phyloP scores from a whole-genome alignment of 2,329 filamentous ascomycete genomes.

The Escovopsis sp. region DNA sequence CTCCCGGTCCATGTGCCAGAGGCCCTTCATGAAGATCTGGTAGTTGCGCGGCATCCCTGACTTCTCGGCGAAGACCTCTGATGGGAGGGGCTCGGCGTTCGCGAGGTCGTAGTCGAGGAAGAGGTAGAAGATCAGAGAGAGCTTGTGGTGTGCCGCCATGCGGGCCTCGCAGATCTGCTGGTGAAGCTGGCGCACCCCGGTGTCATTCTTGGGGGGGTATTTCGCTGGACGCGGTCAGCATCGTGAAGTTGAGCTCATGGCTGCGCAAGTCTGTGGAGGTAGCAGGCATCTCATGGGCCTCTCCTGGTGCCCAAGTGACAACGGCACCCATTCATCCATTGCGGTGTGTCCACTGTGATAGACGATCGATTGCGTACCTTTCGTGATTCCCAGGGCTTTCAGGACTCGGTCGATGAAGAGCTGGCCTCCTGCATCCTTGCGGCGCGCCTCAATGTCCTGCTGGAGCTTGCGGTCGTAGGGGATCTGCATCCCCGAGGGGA shows the following conservation, averaged over 20 bases:
- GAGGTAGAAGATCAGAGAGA: conserved; percentile 71
- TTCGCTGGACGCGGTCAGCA: no score
- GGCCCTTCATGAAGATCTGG: conserved; percentile 63
- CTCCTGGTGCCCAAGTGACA: no score
- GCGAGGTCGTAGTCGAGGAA: conserved; percentile 55
- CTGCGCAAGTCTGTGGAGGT: no score
- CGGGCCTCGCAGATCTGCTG: conserved; percentile 48
- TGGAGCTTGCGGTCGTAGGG: conserved; percentile 46
- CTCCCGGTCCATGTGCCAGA: conserved; percentile 65
- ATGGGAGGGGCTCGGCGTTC: conserved; percentile 32
- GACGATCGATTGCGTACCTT: conserved; percentile 32
- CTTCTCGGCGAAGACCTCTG: conserved; percentile 41
- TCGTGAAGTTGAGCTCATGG: no score
- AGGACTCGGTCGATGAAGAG: conserved; percentile 72
- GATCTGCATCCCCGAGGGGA: conserved; percentile 42
- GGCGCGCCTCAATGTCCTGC: conserved; percentile 48
- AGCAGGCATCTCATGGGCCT: no score
- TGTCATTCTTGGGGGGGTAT: conserved; percentile 61
- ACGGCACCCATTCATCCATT: no score
- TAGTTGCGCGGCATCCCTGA: conserved; percentile 62
- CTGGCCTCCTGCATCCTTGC: conserved; percentile 50
- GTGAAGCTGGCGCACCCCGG: conserved; percentile 53
- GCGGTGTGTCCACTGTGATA: no score
- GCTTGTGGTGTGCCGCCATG: conserved; percentile 60
- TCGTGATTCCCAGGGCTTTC: conserved; percentile 48